phyloP scores from a whole-genome alignment of 2,329 filamentous ascomycete species.

The Arthrinium phaeospermum region DNA sequence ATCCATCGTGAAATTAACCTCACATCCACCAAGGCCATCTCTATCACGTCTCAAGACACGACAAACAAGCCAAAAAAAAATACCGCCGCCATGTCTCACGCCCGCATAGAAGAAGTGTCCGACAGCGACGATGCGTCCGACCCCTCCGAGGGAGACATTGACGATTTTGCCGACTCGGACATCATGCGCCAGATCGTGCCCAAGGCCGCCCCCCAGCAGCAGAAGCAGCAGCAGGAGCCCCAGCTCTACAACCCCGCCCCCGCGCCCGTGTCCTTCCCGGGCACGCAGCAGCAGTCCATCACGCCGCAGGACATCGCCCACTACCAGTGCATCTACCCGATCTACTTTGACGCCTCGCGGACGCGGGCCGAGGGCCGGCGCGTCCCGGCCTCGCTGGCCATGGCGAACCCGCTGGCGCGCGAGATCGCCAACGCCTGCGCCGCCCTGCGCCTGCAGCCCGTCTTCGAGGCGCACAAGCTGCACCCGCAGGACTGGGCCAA shows the following conservation, averaged over 20 bases:
- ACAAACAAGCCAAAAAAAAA: not conserved
- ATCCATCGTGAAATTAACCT: not conserved
- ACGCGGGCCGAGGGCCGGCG: constrained; percentile 81
- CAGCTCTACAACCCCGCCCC: constrained; percentile 27
- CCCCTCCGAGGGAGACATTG: constrained; percentile 85
- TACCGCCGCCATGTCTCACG: constrained; percentile 71
- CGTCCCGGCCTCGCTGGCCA: constrained; percentile 74
- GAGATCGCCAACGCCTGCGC: constrained; percentile 89
- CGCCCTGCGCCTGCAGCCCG: constrained; percentile 70
- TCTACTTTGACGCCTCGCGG: constrained; percentile 88
- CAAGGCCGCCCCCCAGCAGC: constrained; percentile 38
- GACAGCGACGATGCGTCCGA: constrained; percentile 73
- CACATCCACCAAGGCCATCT: not conserved
- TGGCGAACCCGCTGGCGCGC: constrained; percentile 83
- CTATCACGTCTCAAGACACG: not conserved
- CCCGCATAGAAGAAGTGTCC: constrained; percentile 90
- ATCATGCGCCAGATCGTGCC: constrained; percentile 55
- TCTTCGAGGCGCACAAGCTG: constrained; percentile 88
- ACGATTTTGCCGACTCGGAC: constrained; percentile 64
- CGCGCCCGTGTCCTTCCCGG: constrained; percentile 27
- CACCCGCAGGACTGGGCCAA: constrained; percentile 99
- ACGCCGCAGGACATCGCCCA: constrained; percentile 68
- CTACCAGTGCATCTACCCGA: constrained; percentile 90
- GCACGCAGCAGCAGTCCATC: constrained; percentile 41
- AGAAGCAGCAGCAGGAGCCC: constrained; percentile 35